A percentile compares a stretch with the other conserved stretches of the same genome.
These are phyloP conservation scores for Prunus padus DNA, from an alignment of 306 rosid genomes.

Conservation along the genomic window DNA sequence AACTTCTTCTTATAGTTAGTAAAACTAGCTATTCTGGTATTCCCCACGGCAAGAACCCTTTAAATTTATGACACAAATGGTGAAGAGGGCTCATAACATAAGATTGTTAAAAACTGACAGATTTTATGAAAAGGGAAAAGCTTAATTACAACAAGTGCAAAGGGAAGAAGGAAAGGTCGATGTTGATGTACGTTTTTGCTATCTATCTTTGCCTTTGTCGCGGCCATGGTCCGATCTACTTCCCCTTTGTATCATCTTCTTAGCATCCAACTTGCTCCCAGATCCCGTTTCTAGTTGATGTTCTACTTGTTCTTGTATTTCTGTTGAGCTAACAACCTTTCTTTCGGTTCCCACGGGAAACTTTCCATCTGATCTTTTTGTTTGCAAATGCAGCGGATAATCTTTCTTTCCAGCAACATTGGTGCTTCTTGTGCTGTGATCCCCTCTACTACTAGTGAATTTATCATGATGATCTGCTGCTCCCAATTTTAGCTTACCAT, in stretches of 20 bases:
- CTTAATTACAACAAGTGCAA: neutral
- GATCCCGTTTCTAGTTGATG: slow-evolving; percentile 23
- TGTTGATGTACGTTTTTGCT: neutral
- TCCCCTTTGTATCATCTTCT: slow-evolving; percentile 46
- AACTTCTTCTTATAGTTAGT: neutral
- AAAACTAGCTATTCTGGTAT: neutral
- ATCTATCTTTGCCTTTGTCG: slow-evolving; percentile 60
- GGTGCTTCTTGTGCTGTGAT: slow-evolving; percentile 38
- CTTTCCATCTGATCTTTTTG: slow-evolving; percentile 45
- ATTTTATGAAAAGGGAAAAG: neutral
- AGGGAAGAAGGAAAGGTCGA: neutral
- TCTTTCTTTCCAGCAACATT: slow-evolving; percentile 35
- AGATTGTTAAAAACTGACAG: neutral
- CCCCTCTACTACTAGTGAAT: slow-evolving; percentile 29
- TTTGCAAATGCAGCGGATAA: slow-evolving; percentile 23
- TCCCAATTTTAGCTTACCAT: slow-evolving; percentile 40
- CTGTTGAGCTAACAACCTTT: slow-evolving; percentile 41
- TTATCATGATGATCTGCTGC: slow-evolving; percentile 36
- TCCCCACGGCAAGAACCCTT: neutral
- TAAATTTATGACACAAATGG: neutral
- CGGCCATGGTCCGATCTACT: slow-evolving; percentile 62
- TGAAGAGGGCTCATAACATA: neutral
- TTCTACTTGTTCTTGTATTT: slow-evolving; percentile 40
- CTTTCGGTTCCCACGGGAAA: slow-evolving; percentile 43
- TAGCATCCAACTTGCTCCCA: slow-evolving; percentile 46